phyloP scores from a whole-genome alignment of 805 yeast genomes.

The Grigorovia yakushimaensis region DNA sequence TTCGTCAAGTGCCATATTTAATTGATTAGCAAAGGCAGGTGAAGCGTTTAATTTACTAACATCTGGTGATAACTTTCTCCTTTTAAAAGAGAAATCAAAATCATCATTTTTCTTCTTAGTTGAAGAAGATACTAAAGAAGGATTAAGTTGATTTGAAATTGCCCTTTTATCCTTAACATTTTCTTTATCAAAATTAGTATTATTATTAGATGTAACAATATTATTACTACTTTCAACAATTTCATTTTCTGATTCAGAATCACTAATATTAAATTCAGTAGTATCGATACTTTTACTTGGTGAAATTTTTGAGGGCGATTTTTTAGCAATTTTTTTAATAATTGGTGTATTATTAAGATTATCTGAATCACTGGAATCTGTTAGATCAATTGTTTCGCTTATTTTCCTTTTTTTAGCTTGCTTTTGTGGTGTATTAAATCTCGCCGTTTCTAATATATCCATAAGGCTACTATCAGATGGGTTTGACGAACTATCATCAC shows the following conservation, averaged over 20 bases:
- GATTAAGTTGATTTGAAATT: no score
- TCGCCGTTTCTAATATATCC: not conserved
- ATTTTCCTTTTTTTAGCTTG: not conserved
- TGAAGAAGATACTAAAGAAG: no score
- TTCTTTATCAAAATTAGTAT: not conserved
- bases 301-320: constrained; percentile 14
- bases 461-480: not conserved
- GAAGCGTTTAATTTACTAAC: constrained; percentile 27
- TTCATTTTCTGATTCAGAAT: not conserved
- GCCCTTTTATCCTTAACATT: not conserved
- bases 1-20: constrained; percentile 17
- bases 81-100: constrained; percentile 16
- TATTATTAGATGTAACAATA: not conserved
- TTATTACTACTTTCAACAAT: no score
- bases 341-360: constrained; percentile 11
- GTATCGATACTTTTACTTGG: constrained; percentile 16
- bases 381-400: not conserved
- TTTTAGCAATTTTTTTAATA: constrained; percentile 17
- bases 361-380: not conserved
- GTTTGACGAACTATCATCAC: not conserved
- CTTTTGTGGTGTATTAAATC: not conserved
- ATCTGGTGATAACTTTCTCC: constrained; percentile 24
- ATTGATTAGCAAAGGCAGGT: constrained; percentile 30
- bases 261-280: not conserved
- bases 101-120: constrained; percentile 1